Conservation (phyloP, 805 yeast genomes). For the Cephaloascus albidus region DNA sequence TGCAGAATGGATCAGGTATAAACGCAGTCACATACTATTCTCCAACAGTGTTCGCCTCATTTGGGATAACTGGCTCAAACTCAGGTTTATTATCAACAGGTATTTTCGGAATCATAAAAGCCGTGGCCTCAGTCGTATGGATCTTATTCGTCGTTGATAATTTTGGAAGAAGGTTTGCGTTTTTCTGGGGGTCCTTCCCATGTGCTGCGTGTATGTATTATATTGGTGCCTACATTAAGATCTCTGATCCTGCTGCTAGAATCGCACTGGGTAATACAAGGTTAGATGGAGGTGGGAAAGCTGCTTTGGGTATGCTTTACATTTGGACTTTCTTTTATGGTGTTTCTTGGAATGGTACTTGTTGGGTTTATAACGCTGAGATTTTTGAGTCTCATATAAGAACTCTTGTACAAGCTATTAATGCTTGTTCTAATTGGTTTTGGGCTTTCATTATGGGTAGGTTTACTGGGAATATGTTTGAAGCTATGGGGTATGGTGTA, state of each 20-base stretch:
- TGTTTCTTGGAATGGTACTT: constrained; percentile 35
- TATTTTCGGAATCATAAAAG: constrained; percentile 41
- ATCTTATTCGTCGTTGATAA: constrained; percentile 35
- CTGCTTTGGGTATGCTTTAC: constrained; percentile 35
- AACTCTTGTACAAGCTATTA: constrained; percentile 30
- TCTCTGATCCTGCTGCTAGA: constrained; percentile 19
- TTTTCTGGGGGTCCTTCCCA: constrained; percentile 24
- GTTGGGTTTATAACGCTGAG: constrained; percentile 38
- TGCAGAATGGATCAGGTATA: constrained; percentile 40
- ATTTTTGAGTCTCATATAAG: constrained; percentile 34
- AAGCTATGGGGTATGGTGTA: constrained; percentile 31
- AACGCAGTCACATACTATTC: constrained; percentile 45
- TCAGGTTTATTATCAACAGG: constrained; percentile 44
- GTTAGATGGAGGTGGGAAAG: constrained; percentile 23
- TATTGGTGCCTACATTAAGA: constrained; percentile 36
- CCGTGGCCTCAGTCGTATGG: constrained; percentile 33
- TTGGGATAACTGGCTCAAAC: constrained; percentile 36
- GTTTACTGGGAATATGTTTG: constrained; percentile 34
- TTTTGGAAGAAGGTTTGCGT: constrained; percentile 34
- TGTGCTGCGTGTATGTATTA: constrained; percentile 38
- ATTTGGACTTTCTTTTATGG: constrained; percentile 38
- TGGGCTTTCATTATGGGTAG: constrained; percentile 42
- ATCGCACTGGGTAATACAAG: constrained; percentile 12
- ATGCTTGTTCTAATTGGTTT: constrained; percentile 38
- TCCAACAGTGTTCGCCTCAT: constrained; percentile 38